These are phyloP conservation scores for Russula compacta DNA, from an alignment of 768 basidiomycete genomes.

Conservation along the genomic window DNA sequence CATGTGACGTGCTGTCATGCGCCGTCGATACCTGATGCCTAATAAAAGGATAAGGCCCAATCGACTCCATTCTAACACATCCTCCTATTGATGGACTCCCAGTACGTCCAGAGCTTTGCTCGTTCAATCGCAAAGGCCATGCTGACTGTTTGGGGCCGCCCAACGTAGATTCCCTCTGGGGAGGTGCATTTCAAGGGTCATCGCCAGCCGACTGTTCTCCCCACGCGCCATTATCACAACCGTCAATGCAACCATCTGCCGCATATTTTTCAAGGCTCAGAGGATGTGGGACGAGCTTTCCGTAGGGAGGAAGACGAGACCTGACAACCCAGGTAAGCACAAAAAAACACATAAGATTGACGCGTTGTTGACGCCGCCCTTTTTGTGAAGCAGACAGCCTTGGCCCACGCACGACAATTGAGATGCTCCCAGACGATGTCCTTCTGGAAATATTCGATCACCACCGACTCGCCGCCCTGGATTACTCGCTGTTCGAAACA, in stretches of 20 bases:
- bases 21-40: not conserved
- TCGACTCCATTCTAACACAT: not conserved
- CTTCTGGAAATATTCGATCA: constrained; percentile 13
- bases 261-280: not conserved
- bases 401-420: not conserved
- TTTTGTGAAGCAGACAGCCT: not conserved
- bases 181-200: not conserved
- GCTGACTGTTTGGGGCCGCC: not conserved
- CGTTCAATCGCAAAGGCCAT: not conserved
- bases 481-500: not conserved
- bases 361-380: not conserved
- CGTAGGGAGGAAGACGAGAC: not conserved
- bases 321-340: constrained; percentile 2
- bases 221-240: not conserved
- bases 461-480: not conserved
- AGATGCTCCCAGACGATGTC: constrained; percentile 9
- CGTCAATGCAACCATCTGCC: constrained; percentile 4
- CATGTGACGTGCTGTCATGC: constrained; percentile 10
- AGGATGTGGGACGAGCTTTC: constrained; percentile 1
- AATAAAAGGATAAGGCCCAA: constrained; percentile 1
- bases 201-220: not conserved
- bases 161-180: not conserved
- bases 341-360: not conserved
- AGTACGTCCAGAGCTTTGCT: not conserved
- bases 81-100: not conserved